phyloP scores from a whole-genome alignment of 2,329 filamentous ascomycete genomes.

The Xylariaceae sp. region DNA sequence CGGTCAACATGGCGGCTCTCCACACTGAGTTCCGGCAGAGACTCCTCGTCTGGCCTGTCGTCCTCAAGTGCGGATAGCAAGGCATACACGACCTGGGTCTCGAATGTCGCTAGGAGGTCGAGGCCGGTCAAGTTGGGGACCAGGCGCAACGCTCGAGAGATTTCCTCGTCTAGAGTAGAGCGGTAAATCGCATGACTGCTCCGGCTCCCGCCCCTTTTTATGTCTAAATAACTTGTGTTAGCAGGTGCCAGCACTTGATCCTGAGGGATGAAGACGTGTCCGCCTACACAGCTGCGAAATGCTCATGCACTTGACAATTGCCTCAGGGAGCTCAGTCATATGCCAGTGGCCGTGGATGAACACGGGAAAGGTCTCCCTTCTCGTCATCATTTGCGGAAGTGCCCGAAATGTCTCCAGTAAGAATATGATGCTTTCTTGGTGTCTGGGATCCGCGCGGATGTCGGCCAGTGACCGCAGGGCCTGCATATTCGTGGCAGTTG shows the following conservation, averaged over 20 bases:
- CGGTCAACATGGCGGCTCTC: slow-evolving; percentile 6
- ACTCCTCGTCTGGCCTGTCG: not conserved
- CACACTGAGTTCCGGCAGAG: slow-evolving; percentile 14
- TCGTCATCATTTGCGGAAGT: slow-evolving; percentile 19
- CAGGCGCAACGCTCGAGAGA: slow-evolving; percentile 8
- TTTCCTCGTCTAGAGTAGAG: slow-evolving; percentile 17
- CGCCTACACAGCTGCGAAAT: slow-evolving; percentile 13
- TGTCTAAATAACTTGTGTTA: not conserved
- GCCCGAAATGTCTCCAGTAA: slow-evolving; percentile 20
- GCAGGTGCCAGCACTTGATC: not conserved
- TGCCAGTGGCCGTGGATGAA: slow-evolving; percentile 23
- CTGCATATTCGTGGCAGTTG: not conserved
- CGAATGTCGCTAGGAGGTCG: slow-evolving; percentile 15
- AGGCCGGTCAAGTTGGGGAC: slow-evolving; percentile 3
- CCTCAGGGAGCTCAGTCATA: slow-evolving; percentile 12
- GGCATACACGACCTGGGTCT: slow-evolving; percentile 17
- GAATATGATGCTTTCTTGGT: slow-evolving; percentile 16
- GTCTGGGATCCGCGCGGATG: slow-evolving; percentile 19
- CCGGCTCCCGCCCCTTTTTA: not conserved
- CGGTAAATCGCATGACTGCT: slow-evolving; percentile 10
- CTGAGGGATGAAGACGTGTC: not conserved
- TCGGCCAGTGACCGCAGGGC: slow-evolving; percentile 9
- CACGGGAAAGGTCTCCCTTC: slow-evolving; percentile 19
- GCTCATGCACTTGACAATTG: slow-evolving; percentile 15
- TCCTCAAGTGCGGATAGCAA: slow-evolving; percentile 17